A percentile compares a stretch with the other conserved stretches of the same genome.
Evolutionary conservation across 768 basidiomycete genomes (phyloP).

Genomic region (Lentinula edodes): DNA sequence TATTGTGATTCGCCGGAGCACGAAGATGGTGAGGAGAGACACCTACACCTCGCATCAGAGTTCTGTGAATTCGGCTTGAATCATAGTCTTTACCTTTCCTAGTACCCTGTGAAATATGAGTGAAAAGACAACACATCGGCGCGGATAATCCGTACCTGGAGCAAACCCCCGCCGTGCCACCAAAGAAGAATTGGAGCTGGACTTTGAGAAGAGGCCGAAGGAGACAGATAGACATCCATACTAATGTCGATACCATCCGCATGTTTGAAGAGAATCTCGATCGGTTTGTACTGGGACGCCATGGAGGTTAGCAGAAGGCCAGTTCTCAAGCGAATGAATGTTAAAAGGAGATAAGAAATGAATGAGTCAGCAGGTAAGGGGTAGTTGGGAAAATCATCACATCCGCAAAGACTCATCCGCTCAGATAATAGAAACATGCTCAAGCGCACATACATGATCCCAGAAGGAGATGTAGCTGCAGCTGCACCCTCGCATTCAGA

Average conservation of each 20-base stretch:
- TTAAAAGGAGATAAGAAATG: neutral
- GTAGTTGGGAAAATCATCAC: no score
- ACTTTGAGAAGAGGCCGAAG: constrained; percentile 19
- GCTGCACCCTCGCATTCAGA: no score
- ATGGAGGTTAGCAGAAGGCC: neutral
- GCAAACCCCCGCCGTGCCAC: constrained; percentile 35
- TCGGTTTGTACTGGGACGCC: constrained; percentile 8
- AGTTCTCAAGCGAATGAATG: neutral
- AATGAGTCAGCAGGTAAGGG: neutral
- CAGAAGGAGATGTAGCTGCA: no score
- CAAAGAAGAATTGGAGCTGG: constrained; percentile 26
- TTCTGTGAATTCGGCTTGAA: neutral
- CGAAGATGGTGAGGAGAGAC: constrained; percentile 28
- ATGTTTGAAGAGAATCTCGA: constrained; percentile 26
- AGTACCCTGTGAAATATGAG: constrained; percentile 14
- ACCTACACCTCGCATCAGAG: constrained; percentile 11
- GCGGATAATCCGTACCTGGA: constrained; percentile 16
- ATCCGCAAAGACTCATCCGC: no score
- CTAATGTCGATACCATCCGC: constrained; percentile 26
- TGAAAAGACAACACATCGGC: neutral
- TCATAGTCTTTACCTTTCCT: constrained; percentile 15
- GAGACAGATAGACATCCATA: constrained; percentile 30
- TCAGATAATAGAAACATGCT: no score
- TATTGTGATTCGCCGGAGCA: constrained; percentile 24
- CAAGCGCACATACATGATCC: no score